Evolutionary conservation across 1,284 basidiomycete species (phyloP), one percentile per base, ranked within the genome.

Genomic region (Marasmius oreades): DNA sequence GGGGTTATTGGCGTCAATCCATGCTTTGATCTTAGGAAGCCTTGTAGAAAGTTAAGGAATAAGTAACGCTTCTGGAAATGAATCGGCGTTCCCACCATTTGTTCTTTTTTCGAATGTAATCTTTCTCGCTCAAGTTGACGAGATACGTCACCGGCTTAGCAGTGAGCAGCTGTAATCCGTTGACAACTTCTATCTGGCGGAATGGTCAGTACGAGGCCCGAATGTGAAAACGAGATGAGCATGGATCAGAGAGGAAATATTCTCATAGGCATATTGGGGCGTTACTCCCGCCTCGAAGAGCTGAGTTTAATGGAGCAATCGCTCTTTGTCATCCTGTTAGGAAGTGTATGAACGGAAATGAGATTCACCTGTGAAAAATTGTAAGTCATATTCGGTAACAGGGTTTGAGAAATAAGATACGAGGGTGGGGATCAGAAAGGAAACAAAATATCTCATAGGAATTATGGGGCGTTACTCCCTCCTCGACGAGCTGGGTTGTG

Each of bases 71-170:
- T 10, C 53, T 5, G 37, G 37, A 14, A 14, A 28, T 39, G 18
- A 55, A 6, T 43, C 36, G 11, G 23, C 24, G 39, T n/a, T 63
- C 71, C 23, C 56, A 88, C 95, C 96, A 99, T 80, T 98, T 99
- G 81, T 98, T 99, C 88, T 98, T 99, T 78, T 97, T 98, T 60
- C 97, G 87, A 58, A 93, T 77, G 69, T 93, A 99, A 74, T 99
- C 97, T 63, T 85, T 85, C 74, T 99, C 96, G 60, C 92, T 95
- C 53, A 99, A 77, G 76, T 99, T 99, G 73, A 99, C 94, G 48
- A 99, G 90, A 78, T 99, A 99, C 56, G 92, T 98, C 63, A 99
- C 94, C 45, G 96, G 93, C 72, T 99, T 99, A 60, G 97, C 95
- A 22, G 96, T 98, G 51, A 99, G 82, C 23, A 99, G 86, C 65